These are phyloP conservation scores for Elongisporangium anandrum DNA, from an alignment of 352 stramenopile species.

Conservation along the genomic window DNA sequence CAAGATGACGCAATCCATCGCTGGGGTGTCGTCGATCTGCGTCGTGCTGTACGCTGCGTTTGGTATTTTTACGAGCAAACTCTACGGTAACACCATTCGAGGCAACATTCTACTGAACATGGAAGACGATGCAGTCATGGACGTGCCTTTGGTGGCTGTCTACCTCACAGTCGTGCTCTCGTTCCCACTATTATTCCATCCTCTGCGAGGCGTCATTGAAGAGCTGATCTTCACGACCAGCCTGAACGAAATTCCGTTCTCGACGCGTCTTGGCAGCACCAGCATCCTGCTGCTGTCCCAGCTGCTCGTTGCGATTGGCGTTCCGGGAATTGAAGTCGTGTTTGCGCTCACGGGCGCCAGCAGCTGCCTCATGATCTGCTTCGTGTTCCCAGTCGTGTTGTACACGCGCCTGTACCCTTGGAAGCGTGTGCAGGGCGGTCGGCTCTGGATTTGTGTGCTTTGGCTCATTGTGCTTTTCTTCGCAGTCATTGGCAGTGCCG, in stretches of 20 bases:
- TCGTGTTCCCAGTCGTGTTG: slow-evolving; percentile 64
- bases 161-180: slow-evolving; percentile 70
- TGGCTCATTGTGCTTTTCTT: slow-evolving; percentile 34
- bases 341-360: slow-evolving; percentile 66
- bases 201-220: slow-evolving; percentile 54
- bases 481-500: slow-evolving; percentile 24
- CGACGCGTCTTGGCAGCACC: slow-evolving; percentile 43
- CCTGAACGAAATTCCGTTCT: slow-evolving; percentile 40
- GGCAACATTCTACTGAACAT: slow-evolving; percentile 83
- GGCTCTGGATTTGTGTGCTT: slow-evolving; percentile 28
- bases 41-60: slow-evolving; percentile 61
- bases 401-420: slow-evolving; percentile 61
- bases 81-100: slow-evolving; percentile 52
- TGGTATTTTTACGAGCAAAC: slow-evolving; percentile 35
- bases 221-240: slow-evolving; percentile 47
- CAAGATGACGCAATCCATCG: slow-evolving; percentile 58
- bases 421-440: slow-evolving; percentile 22
- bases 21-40: slow-evolving; percentile 42
- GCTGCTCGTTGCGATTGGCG: slow-evolving; percentile 44
- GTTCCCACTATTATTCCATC: slow-evolving; percentile 74
- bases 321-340: slow-evolving; percentile 63
- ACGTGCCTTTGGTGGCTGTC: slow-evolving; percentile 58
- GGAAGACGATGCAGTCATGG: slow-evolving; percentile 65
- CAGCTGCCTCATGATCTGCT: slow-evolving; percentile 70
- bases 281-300: slow-evolving; percentile 51